phyloP scores from a whole-genome alignment of 495 filamentous ascomycete genomes.

The Penicillium paxilli region DNA sequence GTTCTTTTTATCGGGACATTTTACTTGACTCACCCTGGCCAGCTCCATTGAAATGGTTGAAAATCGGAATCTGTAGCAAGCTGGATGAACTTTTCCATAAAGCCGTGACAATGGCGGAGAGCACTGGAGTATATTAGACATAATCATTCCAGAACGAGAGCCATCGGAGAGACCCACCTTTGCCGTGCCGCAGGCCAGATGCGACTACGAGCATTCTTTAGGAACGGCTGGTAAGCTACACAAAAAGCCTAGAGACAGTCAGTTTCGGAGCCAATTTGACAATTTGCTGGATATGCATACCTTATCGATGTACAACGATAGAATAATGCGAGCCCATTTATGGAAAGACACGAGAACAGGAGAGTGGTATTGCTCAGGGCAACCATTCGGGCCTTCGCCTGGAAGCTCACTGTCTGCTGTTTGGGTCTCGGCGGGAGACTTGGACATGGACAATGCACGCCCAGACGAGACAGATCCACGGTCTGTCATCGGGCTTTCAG shows the following conservation, averaged over 20 bases:
- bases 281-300: constrained; percentile 14
- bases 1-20: neutral
- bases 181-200: constrained; percentile 55
- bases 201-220: constrained; percentile 56
- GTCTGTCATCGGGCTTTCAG: constrained; percentile 18
- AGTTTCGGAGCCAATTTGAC: neutral
- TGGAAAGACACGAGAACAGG: constrained; percentile 45
- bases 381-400: constrained; percentile 37
- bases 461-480: constrained; percentile 15
- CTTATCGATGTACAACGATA: constrained; percentile 48
- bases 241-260: constrained; percentile 42
- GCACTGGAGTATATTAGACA: constrained; percentile 38
- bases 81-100: constrained; percentile 56
- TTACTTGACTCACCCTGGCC: constrained; percentile 40
- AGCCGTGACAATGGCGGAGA: constrained; percentile 54
- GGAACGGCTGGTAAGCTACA: constrained; percentile 55
- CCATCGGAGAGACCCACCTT: constrained; percentile 32
- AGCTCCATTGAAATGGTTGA: constrained; percentile 60
- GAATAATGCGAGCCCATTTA: constrained; percentile 48
- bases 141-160: neutral
- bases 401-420: constrained; percentile 34
- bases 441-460: constrained; percentile 29
- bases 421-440: constrained; percentile 28
- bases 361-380: constrained; percentile 46
- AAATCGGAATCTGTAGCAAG: constrained; percentile 53